These are phyloP conservation scores for Oryza brachyantha DNA, from an alignment of 176 grass and related monocot species.

Conservation along the genomic window DNA sequence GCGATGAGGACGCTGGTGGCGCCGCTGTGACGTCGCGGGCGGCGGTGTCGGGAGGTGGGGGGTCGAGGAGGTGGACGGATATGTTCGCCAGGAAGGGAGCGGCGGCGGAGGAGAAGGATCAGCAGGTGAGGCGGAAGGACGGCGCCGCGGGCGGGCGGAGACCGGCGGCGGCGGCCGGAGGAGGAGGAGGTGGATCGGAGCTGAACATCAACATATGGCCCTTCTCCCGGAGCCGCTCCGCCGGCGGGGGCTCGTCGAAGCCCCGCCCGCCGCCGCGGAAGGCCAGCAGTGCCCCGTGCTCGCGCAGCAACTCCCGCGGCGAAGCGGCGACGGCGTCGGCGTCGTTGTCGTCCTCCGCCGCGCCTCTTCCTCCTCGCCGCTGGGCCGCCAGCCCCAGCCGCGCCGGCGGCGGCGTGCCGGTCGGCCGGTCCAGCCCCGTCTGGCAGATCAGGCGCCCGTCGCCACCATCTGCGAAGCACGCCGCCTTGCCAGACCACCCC, in stretches of 20 bases:
- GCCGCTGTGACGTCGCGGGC: conserved; percentile 8
- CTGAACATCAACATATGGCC: conserved; percentile 94
- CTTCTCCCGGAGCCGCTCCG: conserved; percentile 73
- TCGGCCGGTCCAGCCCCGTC: conserved; percentile 71
- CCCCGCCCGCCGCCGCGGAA: conserved; percentile 28
- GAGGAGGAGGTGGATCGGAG: conserved; percentile 32
- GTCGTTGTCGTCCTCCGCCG: neutral
- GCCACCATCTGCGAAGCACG: neutral
- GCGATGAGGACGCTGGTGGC: neutral
- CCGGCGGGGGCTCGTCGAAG: conserved; percentile 39
- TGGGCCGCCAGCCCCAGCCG: conserved; percentile 70
- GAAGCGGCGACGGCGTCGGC: conserved; percentile 41
- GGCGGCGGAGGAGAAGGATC: conserved; percentile 35
- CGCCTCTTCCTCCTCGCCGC: conserved; percentile 4
- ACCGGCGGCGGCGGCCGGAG: neutral
- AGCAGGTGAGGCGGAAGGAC: conserved; percentile 21
- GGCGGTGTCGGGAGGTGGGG: neutral
- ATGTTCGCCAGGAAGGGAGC: conserved; percentile 66
- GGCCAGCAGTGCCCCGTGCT: conserved; percentile 80
- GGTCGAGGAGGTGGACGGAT: conserved; percentile 77
- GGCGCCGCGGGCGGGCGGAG: conserved; percentile 3
- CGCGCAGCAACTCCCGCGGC: conserved; percentile 77
- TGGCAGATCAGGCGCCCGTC: conserved; percentile 53
- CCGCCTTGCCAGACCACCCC: neutral
- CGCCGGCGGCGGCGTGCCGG: conserved; percentile 49